phyloP scores from a whole-genome alignment of 2,329 filamentous ascomycete genomes.

The Verticillium zaregamsianum region DNA sequence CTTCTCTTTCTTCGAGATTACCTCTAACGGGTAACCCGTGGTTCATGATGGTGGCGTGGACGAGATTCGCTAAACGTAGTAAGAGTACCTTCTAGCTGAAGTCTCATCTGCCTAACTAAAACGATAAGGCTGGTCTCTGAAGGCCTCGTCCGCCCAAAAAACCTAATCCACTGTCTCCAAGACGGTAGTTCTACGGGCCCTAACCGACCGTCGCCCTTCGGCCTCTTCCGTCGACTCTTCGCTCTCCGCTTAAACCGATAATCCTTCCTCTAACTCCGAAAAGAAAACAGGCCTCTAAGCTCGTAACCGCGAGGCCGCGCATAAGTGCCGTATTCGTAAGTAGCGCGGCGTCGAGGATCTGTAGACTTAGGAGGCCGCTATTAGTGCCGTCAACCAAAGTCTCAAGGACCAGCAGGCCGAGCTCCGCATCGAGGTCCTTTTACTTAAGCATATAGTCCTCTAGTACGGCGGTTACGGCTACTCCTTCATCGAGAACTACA shows the following conservation, averaged over 20 bases:
- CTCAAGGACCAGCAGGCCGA: slow-evolving; percentile 4
- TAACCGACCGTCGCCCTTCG: background rate
- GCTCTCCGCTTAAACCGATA: background rate
- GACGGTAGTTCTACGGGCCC: background rate
- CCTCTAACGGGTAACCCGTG: too few relatives aligned
- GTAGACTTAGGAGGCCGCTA: slow-evolving; percentile 14
- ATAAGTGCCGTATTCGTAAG: slow-evolving; percentile 13
- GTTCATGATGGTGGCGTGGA: too few relatives aligned
- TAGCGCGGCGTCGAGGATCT: slow-evolving; percentile 11
- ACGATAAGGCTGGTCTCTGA: background rate
- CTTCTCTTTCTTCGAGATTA: too few relatives aligned
- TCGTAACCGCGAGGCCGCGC: slow-evolving; percentile 12
- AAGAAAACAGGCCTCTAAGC: slow-evolving; percentile 10
- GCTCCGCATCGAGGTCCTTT: slow-evolving; percentile 10
- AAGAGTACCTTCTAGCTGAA: background rate
- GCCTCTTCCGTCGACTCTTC: background rate
- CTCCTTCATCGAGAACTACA: slow-evolving; percentile 12
- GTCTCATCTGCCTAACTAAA: background rate
- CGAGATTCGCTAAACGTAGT: too few relatives aligned
- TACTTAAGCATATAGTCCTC: slow-evolving; percentile 12
- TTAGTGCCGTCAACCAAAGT: slow-evolving; percentile 5
- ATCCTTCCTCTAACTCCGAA: background rate
- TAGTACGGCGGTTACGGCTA: slow-evolving; percentile 11
- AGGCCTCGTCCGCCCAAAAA: background rate
- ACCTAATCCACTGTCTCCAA: background rate